These are phyloP conservation scores for Pseudogymnoascus verrucosus DNA, from an alignment of 2,329 filamentous ascomycete species.

Conservation along the genomic window DNA sequence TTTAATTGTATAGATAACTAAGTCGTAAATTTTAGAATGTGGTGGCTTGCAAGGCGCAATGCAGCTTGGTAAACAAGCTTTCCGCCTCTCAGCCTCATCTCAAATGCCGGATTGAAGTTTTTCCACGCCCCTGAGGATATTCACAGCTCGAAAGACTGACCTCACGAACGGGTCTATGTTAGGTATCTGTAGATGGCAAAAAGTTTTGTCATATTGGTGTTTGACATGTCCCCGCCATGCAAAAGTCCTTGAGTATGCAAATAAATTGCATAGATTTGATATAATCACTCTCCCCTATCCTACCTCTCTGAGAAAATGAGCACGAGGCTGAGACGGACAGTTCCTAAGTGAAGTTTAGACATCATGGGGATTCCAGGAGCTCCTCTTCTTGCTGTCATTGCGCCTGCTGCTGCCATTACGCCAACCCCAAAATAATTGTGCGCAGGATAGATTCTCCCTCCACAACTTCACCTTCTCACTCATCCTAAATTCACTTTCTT, in stretches of 20 bases:
- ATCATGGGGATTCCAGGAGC: neutral
- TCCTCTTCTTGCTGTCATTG: neutral
- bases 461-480: neutral
- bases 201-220: neutral
- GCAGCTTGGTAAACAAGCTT: no score
- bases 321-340: neutral
- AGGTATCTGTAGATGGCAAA: neutral
- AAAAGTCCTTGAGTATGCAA: neutral
- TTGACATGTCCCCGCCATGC: neutral
- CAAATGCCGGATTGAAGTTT: neutral
- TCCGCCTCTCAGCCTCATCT: neutral
- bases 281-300: neutral
- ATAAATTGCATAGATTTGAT: neutral
- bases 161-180: neutral
- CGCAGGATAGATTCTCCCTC: neutral
- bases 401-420: neutral
- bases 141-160: neutral
- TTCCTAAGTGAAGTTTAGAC: neutral
- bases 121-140: neutral
- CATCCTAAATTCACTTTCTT: neutral
- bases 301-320: neutral
- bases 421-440: neutral
- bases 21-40: neutral
- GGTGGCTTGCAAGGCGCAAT: no score
- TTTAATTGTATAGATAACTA: neutral